Conservation (phyloP, 768 basidiomycete species). For the Multifurca ochricompacta region DNA sequence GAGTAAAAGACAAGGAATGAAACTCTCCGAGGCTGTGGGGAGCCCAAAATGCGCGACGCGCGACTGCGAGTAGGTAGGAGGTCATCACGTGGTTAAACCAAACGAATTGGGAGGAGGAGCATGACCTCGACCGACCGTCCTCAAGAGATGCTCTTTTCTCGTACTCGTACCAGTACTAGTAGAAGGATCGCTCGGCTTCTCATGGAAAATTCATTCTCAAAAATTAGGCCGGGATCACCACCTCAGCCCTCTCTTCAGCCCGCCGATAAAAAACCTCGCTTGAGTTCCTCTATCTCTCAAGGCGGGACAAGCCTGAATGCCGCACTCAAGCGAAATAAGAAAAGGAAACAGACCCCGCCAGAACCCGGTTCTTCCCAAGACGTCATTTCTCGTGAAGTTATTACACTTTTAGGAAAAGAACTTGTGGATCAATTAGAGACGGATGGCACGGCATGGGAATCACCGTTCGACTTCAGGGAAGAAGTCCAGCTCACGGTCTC, state of each 20-base stretch:
- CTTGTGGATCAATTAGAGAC: slow-evolving; percentile 42
- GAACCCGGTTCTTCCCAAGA: slow-evolving; percentile 68
- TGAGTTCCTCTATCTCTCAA: slow-evolving; percentile 1
- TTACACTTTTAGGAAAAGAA: slow-evolving; percentile 55
- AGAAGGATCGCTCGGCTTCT: no score
- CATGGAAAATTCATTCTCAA: background rate
- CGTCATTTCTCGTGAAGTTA: slow-evolving; percentile 66
- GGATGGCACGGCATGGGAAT: slow-evolving; percentile 44
- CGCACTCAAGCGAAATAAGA: slow-evolving; percentile 27
- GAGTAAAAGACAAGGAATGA: no score
- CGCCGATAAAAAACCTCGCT: slow-evolving; percentile 29
- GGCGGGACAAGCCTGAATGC: slow-evolving; percentile 4
- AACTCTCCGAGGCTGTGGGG: no score
- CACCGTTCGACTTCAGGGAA: slow-evolving; percentile 52
- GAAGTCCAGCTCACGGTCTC: slow-evolving; percentile 59
- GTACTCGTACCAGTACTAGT: no score
- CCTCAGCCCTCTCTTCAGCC: slow-evolving; percentile 5
- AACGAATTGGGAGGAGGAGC: no score
- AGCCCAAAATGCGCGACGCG: no score
- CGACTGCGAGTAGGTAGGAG: no score
- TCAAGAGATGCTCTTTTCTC: no score
- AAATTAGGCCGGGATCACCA: background rate
- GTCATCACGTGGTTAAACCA: no score
- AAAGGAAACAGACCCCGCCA: slow-evolving; percentile 33
- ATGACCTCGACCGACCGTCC: no score